Evolutionary conservation across 1,139 yeast genomes (phyloP).

Genomic region (Blastobotrys ciferrii): DNA sequence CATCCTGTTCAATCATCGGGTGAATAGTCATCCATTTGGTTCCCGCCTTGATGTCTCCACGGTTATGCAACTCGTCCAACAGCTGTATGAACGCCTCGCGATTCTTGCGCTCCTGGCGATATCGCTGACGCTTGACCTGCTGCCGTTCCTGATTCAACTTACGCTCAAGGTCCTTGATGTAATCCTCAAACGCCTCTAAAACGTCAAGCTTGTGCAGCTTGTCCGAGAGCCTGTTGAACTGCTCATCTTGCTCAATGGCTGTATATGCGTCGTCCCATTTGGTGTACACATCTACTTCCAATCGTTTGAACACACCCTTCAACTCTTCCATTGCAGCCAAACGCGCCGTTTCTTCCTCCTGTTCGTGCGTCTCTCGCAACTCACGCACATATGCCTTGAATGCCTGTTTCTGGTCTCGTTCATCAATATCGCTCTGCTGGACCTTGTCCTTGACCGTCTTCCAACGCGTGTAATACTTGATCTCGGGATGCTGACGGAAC

Average conservation of each 20-base stretch:
- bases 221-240: constrained; percentile 52
- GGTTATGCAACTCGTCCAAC: constrained; percentile 40
- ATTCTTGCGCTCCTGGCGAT: constrained; percentile 59
- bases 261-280: constrained; percentile 49
- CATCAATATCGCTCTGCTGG: constrained; percentile 14
- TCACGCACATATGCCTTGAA: constrained; percentile 49
- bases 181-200: constrained; percentile 50
- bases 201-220: constrained; percentile 59
- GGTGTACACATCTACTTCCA: constrained; percentile 36
- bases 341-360: constrained; percentile 26
- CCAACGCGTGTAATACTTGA: constrained; percentile 70
- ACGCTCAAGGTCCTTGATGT: constrained; percentile 47
- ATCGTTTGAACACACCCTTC: constrained; percentile 34
- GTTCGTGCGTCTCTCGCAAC: constrained; percentile 41
- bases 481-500: constrained; percentile 41
- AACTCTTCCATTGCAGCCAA: constrained; percentile 30
- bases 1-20: constrained; percentile 53
- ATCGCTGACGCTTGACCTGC: constrained; percentile 42
- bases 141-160: constrained; percentile 38
- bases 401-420: constrained; percentile 36
- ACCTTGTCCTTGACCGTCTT: constrained; percentile 44
- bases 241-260: constrained; percentile 44
- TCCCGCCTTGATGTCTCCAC: constrained; percentile 49
- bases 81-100: constrained; percentile 56
- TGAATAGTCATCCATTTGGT: constrained; percentile 61